phyloP scores from a whole-genome alignment of 192 early-diverging fungal species.

The Umbelopsis isabellina region DNA sequence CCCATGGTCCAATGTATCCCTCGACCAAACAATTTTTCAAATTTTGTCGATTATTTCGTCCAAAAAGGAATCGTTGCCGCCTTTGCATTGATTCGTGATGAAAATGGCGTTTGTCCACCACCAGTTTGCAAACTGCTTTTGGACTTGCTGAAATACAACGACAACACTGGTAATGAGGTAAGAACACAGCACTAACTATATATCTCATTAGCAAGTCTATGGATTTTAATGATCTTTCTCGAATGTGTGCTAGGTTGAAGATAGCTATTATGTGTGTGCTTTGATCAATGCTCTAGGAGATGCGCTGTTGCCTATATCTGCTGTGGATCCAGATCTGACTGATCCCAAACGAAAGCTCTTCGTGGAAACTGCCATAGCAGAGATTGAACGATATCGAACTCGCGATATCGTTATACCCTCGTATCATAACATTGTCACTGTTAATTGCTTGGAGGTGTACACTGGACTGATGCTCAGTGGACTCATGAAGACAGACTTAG shows the following conservation, averaged over 20 bases:
- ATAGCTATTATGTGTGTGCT: conserved; percentile 75
- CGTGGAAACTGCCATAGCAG: conserved; percentile 57
- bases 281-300: conserved; percentile 76
- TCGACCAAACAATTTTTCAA: conserved; percentile 87
- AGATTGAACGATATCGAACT: conserved; percentile 80
- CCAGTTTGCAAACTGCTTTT: conserved; percentile 70
- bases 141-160: conserved; percentile 86
- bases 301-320: conserved; percentile 56
- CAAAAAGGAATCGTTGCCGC: conserved; percentile 83
- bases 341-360: conserved; percentile 51
- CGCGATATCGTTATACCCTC: conserved; percentile 85
- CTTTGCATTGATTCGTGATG: conserved; percentile 69
- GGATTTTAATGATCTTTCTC: background rate
- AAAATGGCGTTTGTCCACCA: conserved; percentile 62
- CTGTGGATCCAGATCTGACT: conserved; percentile 46
- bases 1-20: conserved; percentile 62
- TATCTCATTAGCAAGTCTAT: background rate
- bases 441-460: conserved; percentile 74
- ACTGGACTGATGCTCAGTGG: conserved; percentile 63
- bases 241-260: conserved; percentile 57
- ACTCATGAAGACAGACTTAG: conserved; percentile 68
- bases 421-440: conserved; percentile 84
- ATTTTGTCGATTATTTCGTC: conserved; percentile 88
- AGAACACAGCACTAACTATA: background rate
- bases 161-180: conserved; percentile 86